Conservation (phyloP, 2,329 filamentous ascomycete species). For the Hypoxylon sp. region DNA sequence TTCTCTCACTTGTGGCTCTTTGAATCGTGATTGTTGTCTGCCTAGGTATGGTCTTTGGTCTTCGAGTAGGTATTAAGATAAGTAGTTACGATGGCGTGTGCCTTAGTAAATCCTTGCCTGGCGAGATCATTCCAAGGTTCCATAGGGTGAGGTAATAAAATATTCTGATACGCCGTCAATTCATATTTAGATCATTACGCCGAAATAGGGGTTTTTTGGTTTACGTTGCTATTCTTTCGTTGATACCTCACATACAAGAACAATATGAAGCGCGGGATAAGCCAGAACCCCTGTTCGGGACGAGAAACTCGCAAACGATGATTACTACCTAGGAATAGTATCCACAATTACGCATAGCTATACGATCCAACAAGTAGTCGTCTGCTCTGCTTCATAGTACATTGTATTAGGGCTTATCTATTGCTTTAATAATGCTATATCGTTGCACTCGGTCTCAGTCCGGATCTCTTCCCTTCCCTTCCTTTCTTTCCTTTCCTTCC, state of each 20-base stretch:
- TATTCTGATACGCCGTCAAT: neutral
- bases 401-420: constrained; percentile 42
- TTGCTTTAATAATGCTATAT: constrained; percentile 31
- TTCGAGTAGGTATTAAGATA: too few relatives aligned
- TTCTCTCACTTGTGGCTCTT: too few relatives aligned
- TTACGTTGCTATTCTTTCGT: neutral
- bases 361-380: too few relatives aligned
- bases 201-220: neutral
- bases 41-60: too few relatives aligned
- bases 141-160: neutral
- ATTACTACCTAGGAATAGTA: too few relatives aligned
- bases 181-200: neutral
- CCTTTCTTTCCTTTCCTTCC: neutral
- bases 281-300: too few relatives aligned
- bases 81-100: neutral
- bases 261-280: too few relatives aligned
- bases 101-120: neutral
- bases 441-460: neutral
- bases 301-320: too few relatives aligned
- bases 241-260: too few relatives aligned
- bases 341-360: too few relatives aligned
- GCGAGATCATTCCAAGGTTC: neutral
- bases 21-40: neutral
- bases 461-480: neutral
- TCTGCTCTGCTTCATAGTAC: constrained; percentile 16